Evolutionary conservation across 2,329 filamentous ascomycete genomes (phyloP), one percentile per base, ranked within the genome.

Genomic region (Aspergillus fischeri): DNA sequence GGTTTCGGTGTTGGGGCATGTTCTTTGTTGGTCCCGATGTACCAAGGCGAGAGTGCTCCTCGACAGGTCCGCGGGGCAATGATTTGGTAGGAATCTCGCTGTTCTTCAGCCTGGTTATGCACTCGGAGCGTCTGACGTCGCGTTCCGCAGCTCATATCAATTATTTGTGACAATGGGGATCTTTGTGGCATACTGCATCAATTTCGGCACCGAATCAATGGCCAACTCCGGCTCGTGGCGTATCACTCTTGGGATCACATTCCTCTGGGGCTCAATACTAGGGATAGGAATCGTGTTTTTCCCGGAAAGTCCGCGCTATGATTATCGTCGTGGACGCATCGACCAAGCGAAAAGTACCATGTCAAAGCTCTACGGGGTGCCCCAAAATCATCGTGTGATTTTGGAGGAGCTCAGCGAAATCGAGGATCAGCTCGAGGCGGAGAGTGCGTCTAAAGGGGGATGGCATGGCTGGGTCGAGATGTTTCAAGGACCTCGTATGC

Each of bases 301-400:
- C 60, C 79, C 79, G 0, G 83, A 86, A 62, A 81, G 78, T 9
- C 83, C 83, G 3, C 80, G 83, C 2, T 85, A 80, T 73, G 81
- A 82, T 44, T 86, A 83, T 67, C 79, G 83, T n/a, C 69, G 79
- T 41, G 81, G 80, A 38, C 78, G 78, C n/a, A 72, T 76, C 21
- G 80, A 84, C 2, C 70, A 71, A 47, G 82, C 83, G 1, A 74
- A 78, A 42, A 67, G 66, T 7, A 84, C 82, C 1, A 77, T 86
- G 45, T 73, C 81, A 0, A 77, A 78, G 42, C 78, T 81, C 11
- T 85, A 85, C 56, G 81, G 82, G 2, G 73, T 84, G 1, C 72
- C 79, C 0, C 72, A 76, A 48, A 79, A 81, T 53, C 81, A 85
- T 63, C 77, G 75, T 11, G 77, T 35, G 14, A 17, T 80, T 42